Evolutionary conservation across 2,329 filamentous ascomycete genomes (phyloP), one percentile per base, ranked within the genome.

Genomic region (Aulographum hederae): DNA sequence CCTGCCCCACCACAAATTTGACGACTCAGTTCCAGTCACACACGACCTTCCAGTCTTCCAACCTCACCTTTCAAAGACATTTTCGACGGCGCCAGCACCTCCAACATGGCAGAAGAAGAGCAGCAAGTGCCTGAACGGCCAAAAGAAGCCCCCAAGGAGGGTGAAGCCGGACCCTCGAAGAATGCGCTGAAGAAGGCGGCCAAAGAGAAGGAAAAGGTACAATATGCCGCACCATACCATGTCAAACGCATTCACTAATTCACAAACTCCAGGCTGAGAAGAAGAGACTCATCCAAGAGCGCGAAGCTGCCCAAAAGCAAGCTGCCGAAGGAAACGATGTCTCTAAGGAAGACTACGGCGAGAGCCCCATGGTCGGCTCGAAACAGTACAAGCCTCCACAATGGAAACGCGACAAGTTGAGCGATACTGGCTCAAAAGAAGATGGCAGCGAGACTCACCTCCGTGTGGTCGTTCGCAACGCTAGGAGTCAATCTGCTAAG

Each of bases 401-500:
- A 20, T 56, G 67, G 29, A 58, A 67, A 34, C 60, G 66, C 35
- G 60, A 73, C 37, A 57, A 72, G 34, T 62, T 92, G 25, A 64
- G 66, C 34, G 59, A 65, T 31, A 32, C 14, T 16, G 27, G 11
- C 8, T 8, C 6, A 12, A 8, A 8, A 14, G 71, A 81, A 30
- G 58, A 66, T 32, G 59, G 77, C 51, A 56, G 74, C 28, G 77
- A 72, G 44, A 73, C 79, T 58, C 34, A 37, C 42, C 73, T 72
- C 28, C 65, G 94, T 45, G 69, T 82, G 23, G 81, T 72, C 36
- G 67, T 94, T 25, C 80, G 92, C 53, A 94, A 92, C 60, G 72
- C 78, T 19, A 72, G 86, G 41, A 74, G 78, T 44, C 86, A 95
- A 60, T 76, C 78, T 37, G 82, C 84, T 42, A 92, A 93, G 63